Base-by-base conservation (phyloP, 345 rosid species). In the Hypericum perforatum region DNA sequence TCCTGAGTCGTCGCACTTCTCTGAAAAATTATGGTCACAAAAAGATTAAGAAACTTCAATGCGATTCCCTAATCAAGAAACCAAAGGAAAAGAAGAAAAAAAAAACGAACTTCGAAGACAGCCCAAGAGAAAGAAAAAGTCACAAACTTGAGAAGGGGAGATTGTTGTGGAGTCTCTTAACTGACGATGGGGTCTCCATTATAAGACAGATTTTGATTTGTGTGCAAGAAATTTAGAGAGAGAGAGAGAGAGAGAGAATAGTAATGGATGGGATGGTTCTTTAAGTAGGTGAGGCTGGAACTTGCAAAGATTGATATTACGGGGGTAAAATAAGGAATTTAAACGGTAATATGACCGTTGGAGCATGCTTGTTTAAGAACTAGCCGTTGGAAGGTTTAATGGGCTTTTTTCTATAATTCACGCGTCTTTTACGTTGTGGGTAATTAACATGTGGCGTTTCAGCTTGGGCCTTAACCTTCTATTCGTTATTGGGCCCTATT, bases 121-220 rank as follows among this genome's bases (percentile, higher is more conserved):
- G 11, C n/a, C 38, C 11, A 14, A 14, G 43, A 7, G 13, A 40
- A 3, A 5, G 9, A 47, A 45, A 36, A 45, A 36, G 49, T 16
- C 38, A 56, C 82, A 70, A 41, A 86, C 94, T 75, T 36, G 79
- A 78, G 38, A 66, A 40, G 16, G 77, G 66, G 45, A 56, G 13
- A 61, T 58, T 59, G 61, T 39, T 54, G 29, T 79, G 75, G 70
- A 77, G 66, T 67, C 80, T 77, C 70, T 71, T 81, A 45, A 63
- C 57, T 40, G 92, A 86, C 32, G 78, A 79, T 53, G 95, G 98
- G 49, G 96, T 91, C 79, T 87, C 98, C 98, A 87, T 91, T 69
- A 68, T n/a, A 12, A 40, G 11, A 3, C 47, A 56, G 32, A 1
- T 22, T 22, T 22, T n/a, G n/a, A n/a, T n/a, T n/a, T 22, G 32